These are phyloP conservation scores for Capronia americana DNA, from an alignment of 2,329 filamentous ascomycete genomes.

Conservation along the genomic window DNA sequence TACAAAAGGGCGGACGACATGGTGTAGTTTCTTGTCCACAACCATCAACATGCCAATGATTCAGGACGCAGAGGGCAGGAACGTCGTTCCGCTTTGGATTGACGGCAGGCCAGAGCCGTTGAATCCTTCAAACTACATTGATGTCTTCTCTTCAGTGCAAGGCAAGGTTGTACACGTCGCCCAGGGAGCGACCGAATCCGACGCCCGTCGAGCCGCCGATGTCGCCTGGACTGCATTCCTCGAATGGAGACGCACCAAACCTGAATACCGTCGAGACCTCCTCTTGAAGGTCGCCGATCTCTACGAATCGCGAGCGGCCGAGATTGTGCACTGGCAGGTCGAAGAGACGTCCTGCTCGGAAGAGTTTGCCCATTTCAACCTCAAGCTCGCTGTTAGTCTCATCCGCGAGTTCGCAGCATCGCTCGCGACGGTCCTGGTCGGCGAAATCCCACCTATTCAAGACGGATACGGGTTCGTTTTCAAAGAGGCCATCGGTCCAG, in stretches of 20 bases:
- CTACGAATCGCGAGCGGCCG: conserved; percentile 63
- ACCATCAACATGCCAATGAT: conserved; percentile 1
- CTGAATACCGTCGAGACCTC: conserved; percentile 64
- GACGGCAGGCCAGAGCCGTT: conserved; percentile 8
- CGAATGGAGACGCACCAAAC: conserved; percentile 69
- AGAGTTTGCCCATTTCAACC: conserved; percentile 16
- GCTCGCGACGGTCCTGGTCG: conserved; percentile 1
- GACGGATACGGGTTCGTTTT: conserved; percentile 7
- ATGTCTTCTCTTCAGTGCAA: conserved; percentile 13
- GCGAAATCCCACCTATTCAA: conserved; percentile 8
- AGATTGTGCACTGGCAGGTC: conserved; percentile 66
- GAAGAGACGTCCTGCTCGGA: conserved; percentile 54
- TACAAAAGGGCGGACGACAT: neutral
- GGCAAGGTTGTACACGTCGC: conserved; percentile 12
- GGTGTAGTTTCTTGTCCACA: neutral
- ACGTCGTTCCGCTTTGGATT: conserved; percentile 13
- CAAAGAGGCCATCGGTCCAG: conserved; percentile 10
- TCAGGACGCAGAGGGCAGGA: neutral
- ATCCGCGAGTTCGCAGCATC: conserved; percentile 17
- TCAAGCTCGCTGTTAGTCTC: conserved; percentile 3
- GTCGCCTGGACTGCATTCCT: conserved; percentile 61
- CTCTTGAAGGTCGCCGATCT: conserved; percentile 67
- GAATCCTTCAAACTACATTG: conserved; percentile 9
- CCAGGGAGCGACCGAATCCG: conserved; percentile 2
- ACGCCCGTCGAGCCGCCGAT: conserved; percentile 8